Conservation (phyloP, 2,329 filamentous ascomycete genomes). For the Sporothrix curviconia region DNA sequence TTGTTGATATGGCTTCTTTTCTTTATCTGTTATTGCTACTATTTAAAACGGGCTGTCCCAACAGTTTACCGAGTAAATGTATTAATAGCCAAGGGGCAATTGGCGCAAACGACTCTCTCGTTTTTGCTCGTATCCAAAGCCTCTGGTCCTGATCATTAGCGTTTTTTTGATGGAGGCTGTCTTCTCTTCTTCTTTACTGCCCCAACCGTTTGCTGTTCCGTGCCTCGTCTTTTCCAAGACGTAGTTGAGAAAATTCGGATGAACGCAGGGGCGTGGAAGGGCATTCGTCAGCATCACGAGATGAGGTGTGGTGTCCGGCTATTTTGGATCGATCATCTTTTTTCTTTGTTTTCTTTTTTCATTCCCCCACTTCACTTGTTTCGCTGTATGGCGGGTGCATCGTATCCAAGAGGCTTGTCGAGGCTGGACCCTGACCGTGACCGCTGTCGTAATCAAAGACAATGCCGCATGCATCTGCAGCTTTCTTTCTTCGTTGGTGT, state of each 20-base stretch:
- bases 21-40: background rate
- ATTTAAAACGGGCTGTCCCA: no score
- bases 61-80: no score
- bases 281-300: background rate
- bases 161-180: background rate
- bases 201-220: background rate
- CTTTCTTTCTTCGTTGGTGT: no score
- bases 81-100: conserved; percentile 1
- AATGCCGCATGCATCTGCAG: background rate
- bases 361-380: background rate
- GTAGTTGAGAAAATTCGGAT: background rate
- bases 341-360: background rate
- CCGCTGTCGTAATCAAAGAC: background rate
- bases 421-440: background rate
- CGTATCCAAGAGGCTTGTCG: no score
- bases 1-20: no score
- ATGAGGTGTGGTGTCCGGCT: background rate
- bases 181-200: background rate
- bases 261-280: background rate
- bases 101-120: no score
- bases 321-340: background rate
- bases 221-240: background rate
- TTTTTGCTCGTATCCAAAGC: background rate
- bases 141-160: background rate
- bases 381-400: no score